Conservation (phyloP, 805 yeast species). For the Suhomyces kilbournensis region DNA sequence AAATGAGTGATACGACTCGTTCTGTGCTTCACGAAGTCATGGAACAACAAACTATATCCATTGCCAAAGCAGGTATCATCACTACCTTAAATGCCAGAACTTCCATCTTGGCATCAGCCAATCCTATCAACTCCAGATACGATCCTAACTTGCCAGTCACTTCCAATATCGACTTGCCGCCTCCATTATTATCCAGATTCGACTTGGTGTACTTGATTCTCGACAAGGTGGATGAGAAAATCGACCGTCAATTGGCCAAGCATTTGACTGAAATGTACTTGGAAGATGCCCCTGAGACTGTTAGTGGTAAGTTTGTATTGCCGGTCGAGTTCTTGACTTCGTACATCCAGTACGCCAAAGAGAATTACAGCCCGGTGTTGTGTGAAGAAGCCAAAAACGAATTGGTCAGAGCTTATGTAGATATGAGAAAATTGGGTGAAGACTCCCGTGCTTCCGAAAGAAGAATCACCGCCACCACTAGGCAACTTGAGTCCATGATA, state of each 20-base stretch:
- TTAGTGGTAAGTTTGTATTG: constrained; percentile 61
- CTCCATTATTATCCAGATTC: constrained; percentile 90
- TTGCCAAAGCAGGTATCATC: constrained; percentile 97
- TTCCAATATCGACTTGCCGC: constrained; percentile 92
- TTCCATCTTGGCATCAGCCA: constrained; percentile 92
- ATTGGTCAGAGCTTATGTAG: constrained; percentile 84
- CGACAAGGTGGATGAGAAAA: constrained; percentile 84
- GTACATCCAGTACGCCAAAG: constrained; percentile 94
- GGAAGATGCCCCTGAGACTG: constrained; percentile 80
- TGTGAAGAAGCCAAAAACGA: constrained; percentile 79
- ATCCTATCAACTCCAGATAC: constrained; percentile 93
- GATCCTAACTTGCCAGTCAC: constrained; percentile 95
- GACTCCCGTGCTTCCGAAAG: constrained; percentile 82
- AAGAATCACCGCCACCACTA: constrained; percentile 95
- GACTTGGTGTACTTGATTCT: constrained; percentile 89
- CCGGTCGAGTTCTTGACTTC: constrained; percentile 85
- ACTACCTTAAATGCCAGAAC: constrained; percentile 96
- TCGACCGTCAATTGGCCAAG: constrained; percentile 82
- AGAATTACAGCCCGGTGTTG: constrained; percentile 73
- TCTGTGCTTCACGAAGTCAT: constrained; percentile 97
- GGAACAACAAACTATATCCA: constrained; percentile 98
- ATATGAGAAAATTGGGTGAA: constrained; percentile 91
- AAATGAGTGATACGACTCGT: constrained; percentile 91
- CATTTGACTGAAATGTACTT: constrained; percentile 90
- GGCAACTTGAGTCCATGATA: constrained; percentile 95